These are phyloP conservation scores for Boletus semigastroideus DNA, from an alignment of 1,284 basidiomycete species.

Conservation along the genomic window DNA sequence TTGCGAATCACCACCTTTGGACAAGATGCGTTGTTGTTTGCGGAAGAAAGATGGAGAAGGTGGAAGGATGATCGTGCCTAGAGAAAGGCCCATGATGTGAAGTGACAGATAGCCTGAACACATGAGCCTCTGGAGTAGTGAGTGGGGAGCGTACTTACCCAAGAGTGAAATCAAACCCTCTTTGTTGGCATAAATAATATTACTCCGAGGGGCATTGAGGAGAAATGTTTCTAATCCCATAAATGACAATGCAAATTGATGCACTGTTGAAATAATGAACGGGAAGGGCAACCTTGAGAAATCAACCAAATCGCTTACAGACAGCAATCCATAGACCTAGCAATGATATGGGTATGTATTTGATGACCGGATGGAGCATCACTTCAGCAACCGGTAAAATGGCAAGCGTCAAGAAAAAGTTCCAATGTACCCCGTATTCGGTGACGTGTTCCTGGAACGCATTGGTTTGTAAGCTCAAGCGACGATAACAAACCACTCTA, in stretches of 20 bases:
- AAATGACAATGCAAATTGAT: constrained; percentile 64
- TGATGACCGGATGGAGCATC: constrained; percentile 64
- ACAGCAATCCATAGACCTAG: constrained; percentile 65
- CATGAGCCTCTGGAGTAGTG: background rate
- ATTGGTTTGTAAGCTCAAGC: background rate
- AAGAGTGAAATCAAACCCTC: constrained; percentile 84
- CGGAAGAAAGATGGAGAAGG: constrained; percentile 73
- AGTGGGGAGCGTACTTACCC: constrained; percentile 43
- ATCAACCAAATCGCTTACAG: constrained; percentile 43
- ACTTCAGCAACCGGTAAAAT: constrained; percentile 78
- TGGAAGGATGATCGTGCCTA: constrained; percentile 81
- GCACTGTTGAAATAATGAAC: constrained; percentile 44
- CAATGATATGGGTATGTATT: constrained; percentile 55
- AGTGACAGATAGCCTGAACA: constrained; percentile 85
- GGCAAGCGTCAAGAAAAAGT: constrained; percentile 95
- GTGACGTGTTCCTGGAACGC: constrained; percentile 85
- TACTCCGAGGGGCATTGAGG: constrained; percentile 59
- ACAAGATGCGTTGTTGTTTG: constrained; percentile 37
- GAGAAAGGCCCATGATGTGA: constrained; percentile 82
- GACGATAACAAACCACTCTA: constrained; percentile 38
- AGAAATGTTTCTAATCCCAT: constrained; percentile 64
- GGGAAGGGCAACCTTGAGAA: background rate
- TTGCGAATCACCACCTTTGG: constrained; percentile 9
- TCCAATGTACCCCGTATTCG: constrained; percentile 98
- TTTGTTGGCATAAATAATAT: constrained; percentile 82